Percentiles rank a stretch among this genome's conserved stretches.
phyloP scores from a whole-genome alignment of 2,329 filamentous ascomycete species.

The Aspergillus texensis region DNA sequence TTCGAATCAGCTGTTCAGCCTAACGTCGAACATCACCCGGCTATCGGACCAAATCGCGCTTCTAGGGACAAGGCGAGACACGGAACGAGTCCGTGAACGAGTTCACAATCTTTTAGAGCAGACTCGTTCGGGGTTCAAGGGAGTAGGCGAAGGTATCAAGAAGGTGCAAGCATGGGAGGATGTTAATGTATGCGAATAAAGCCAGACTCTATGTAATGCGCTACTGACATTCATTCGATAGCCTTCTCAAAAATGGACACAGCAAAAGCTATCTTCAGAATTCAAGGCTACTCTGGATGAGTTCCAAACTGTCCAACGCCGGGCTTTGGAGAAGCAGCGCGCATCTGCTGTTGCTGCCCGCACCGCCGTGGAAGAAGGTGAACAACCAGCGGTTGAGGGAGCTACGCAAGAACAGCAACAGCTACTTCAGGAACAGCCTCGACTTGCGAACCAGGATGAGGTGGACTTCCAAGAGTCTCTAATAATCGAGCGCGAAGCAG shows the following conservation, averaged over 20 bases:
- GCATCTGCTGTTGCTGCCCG: constrained; percentile 82
- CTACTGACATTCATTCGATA: constrained; percentile 40
- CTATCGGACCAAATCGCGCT: constrained; percentile 82
- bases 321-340: constrained; percentile 88
- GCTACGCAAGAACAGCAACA: constrained; percentile 65
- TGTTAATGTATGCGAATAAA: constrained; percentile 64
- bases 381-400: constrained; percentile 27
- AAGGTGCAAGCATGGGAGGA: constrained; percentile 86
- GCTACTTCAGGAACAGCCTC: constrained; percentile 75
- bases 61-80: constrained; percentile 88
- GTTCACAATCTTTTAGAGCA: constrained; percentile 87
- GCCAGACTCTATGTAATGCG: neutral
- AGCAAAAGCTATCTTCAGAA: constrained; percentile 90
- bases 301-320: constrained; percentile 89
- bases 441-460: constrained; percentile 86
- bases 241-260: constrained; percentile 95
- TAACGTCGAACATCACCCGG: constrained; percentile 85
- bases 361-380: constrained; percentile 68
- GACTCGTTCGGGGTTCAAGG: constrained; percentile 82
- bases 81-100: constrained; percentile 83
- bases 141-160: constrained; percentile 92
- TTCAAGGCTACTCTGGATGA: constrained; percentile 87
- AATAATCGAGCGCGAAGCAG: constrained; percentile 93
- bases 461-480: constrained; percentile 96
- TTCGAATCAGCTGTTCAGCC: constrained; percentile 83